A percentile compares a stretch with the other conserved stretches of the same genome.
Evolutionary conservation across 2,329 filamentous ascomycete species (phyloP).

Genomic region (Ambrosiella xylebori): DNA sequence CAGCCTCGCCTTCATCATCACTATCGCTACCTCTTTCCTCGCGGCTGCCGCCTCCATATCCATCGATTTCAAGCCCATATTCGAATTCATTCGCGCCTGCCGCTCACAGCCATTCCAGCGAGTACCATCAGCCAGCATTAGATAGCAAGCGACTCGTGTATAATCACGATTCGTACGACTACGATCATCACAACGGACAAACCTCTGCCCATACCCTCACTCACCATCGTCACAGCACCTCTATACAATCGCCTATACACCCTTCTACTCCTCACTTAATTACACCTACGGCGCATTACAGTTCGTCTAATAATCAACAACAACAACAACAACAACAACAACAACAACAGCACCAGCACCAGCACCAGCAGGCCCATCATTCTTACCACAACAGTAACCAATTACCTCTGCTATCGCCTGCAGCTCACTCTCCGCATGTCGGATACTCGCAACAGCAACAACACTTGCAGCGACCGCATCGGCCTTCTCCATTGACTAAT

Average conservation of each 20-base stretch:
- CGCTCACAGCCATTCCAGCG: background rate
- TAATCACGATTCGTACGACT: conserved; percentile 11
- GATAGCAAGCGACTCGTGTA: conserved; percentile 2
- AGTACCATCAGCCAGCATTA: background rate
- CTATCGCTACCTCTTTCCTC: background rate
- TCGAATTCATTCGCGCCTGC: conserved; percentile 1
- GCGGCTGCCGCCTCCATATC: conserved; percentile 6
- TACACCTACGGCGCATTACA: conserved; percentile 1
- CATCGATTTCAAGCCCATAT: conserved; percentile 2
- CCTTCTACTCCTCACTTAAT: background rate
- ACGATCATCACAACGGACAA: conserved; percentile 7
- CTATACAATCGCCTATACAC: background rate
- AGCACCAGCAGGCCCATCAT: conserved; percentile 13
- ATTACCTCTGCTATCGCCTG: conserved; percentile 7
- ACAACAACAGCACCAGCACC: conserved; percentile 17
- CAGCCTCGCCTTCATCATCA: conserved; percentile 7
- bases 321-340: conserved; percentile 20
- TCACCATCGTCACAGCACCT: background rate
- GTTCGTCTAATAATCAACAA: conserved; percentile 6
- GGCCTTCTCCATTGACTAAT: conserved; percentile 1
- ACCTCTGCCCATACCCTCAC: background rate
- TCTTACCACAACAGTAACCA: conserved; percentile 13
- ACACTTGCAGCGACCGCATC: conserved; percentile 6
- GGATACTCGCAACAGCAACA: conserved; percentile 21
- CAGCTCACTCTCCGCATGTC: conserved; percentile 22